Evolutionary conservation across 2,329 filamentous ascomycete species (phyloP).

Genomic region (Cladosporium sphaerospermum): DNA sequence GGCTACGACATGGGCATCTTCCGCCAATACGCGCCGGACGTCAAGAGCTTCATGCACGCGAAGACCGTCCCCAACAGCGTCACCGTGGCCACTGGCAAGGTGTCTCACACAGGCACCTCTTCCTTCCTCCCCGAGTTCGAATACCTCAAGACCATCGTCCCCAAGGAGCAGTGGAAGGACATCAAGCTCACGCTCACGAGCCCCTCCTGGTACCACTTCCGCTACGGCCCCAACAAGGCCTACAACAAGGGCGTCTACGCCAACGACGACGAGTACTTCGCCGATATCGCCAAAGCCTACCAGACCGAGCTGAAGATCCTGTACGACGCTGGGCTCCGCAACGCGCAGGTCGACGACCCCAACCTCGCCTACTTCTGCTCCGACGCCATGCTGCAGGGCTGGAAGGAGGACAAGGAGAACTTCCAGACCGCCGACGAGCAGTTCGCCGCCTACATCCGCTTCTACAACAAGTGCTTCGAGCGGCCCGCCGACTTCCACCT

Average conservation of each 20-base stretch:
- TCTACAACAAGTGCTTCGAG: slow-evolving; percentile 63
- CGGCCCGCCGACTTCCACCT: slow-evolving; percentile 65
- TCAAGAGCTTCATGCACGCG: slow-evolving; percentile 56
- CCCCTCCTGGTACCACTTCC: slow-evolving; percentile 18
- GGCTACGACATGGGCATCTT: slow-evolving; percentile 45
- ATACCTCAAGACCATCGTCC: slow-evolving; percentile 53
- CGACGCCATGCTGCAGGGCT: slow-evolving; percentile 63
- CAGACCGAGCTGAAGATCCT: slow-evolving; percentile 42
- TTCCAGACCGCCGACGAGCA: slow-evolving; percentile 62
- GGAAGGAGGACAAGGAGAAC: slow-evolving; percentile 62
- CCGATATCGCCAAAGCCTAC: slow-evolving; percentile 42
- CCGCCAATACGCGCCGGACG: slow-evolving; percentile 54
- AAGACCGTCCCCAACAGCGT: slow-evolving; percentile 51
- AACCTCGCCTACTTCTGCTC: slow-evolving; percentile 61
- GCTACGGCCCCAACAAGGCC: slow-evolving; percentile 47
- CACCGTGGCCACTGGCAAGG: slow-evolving; percentile 53
- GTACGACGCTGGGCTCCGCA: slow-evolving; percentile 40
- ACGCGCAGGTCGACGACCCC: slow-evolving; percentile 45
- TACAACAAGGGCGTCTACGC: slow-evolving; percentile 41
- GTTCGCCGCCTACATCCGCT: slow-evolving; percentile 67
- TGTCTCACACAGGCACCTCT: slow-evolving; percentile 49
- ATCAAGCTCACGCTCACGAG: slow-evolving; percentile 35
- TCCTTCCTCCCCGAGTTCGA: slow-evolving; percentile 55
- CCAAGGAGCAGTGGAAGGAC: slow-evolving; percentile 56
- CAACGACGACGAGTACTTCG: slow-evolving; percentile 44